Conservation (phyloP, 257 asterid genomes). For the Nicotiana benthamiana region DNA sequence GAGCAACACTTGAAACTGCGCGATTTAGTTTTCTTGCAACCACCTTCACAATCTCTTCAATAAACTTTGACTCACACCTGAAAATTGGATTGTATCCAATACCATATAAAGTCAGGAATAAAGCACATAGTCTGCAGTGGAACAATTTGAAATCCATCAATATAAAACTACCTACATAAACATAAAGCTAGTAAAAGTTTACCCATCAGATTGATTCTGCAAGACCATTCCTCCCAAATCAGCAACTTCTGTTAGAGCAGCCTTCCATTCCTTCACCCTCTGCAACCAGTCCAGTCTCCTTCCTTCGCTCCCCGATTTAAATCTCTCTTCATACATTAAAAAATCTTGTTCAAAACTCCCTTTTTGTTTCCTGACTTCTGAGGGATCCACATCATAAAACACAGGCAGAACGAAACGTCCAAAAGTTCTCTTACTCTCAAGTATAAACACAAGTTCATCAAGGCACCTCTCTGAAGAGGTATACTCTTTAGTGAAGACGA, state of each 20-base stretch:
- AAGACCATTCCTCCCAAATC: conserved; percentile 17
- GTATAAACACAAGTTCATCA: conserved; percentile 9
- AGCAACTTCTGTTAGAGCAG: conserved; percentile 11
- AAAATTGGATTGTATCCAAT: neutral
- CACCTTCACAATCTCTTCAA: conserved; percentile 11
- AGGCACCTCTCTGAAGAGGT: conserved; percentile 13
- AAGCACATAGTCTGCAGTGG: neutral
- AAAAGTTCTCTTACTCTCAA: conserved; percentile 1
- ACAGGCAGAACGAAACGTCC: conserved; percentile 13
- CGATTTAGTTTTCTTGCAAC: conserved; percentile 6
- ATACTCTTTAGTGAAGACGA: conserved; percentile 7
- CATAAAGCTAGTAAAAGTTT: neutral
- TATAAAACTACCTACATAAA: neutral
- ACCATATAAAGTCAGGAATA: neutral
- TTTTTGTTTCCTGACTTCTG: conserved; percentile 3
- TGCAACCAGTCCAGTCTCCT: neutral
- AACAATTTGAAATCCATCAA: neutral
- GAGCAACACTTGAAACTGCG: neutral
- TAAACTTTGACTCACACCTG: conserved; percentile 15
- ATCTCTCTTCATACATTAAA: neutral
- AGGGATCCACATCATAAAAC: conserved; percentile 15
- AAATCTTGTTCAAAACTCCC: conserved; percentile 3
- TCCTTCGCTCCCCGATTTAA: neutral
- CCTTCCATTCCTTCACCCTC: conserved; percentile 7
- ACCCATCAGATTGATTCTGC: conserved; percentile 14